Evolutionary conservation across 495 filamentous ascomycete species (phyloP).

Genomic region (Staphylotrichum tortipilum): DNA sequence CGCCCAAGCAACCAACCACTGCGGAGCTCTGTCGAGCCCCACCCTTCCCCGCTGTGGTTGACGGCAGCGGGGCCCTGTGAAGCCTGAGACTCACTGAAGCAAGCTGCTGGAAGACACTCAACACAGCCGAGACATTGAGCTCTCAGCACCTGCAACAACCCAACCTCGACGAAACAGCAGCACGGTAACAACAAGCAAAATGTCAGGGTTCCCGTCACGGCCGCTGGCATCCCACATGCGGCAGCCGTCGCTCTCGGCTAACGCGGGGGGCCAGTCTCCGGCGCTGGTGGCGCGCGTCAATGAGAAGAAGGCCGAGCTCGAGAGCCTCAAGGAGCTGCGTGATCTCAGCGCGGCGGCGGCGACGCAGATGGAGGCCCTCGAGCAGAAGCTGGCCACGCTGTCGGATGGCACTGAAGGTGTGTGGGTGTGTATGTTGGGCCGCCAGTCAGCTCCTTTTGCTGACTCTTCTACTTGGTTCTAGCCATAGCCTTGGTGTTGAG

Average conservation of each 20-base stretch:
- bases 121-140: too few species aligned
- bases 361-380: constrained; percentile 81
- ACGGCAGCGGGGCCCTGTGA: too few species aligned
- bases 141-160: background rate
- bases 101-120: too few species aligned
- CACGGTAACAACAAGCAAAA: constrained; percentile 12
- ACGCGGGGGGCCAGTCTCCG: constrained; percentile 60
- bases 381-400: constrained; percentile 78
- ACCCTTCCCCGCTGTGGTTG: too few species aligned
- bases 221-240: constrained; percentile 55
- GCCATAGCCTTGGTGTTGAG: constrained; percentile 85
- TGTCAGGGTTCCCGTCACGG: constrained; percentile 38
- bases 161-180: background rate
- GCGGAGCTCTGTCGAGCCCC: background rate
- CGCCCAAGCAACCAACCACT: constrained; percentile 9
- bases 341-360: constrained; percentile 84
- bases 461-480: constrained; percentile 27
- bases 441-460: too few species aligned
- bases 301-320: constrained; percentile 88
- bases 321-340: constrained; percentile 76
- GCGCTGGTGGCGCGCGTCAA: constrained; percentile 78
- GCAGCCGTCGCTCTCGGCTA: constrained; percentile 46
- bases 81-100: too few species aligned
- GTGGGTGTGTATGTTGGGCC: constrained; percentile 2
- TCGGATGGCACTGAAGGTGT: constrained; percentile 89